These are phyloP conservation scores for Cercospora nicotianae DNA, from an alignment of 2,329 filamentous ascomycete species.

Conservation along the genomic window DNA sequence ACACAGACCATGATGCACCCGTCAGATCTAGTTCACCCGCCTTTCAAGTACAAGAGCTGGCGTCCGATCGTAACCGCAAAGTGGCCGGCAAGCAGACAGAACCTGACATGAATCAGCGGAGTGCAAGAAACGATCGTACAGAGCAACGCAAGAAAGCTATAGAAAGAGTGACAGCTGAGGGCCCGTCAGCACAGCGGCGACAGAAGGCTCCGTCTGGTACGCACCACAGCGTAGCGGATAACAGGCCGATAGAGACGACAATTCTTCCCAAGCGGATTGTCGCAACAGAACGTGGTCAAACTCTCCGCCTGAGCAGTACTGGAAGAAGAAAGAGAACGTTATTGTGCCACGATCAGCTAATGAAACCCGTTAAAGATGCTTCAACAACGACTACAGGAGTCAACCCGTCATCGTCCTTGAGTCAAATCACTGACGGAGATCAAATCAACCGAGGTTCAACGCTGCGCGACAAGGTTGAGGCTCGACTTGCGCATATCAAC, in stretches of 20 bases:
- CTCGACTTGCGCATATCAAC: conserved; percentile 35
- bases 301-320: conserved; percentile 43
- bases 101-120: background rate
- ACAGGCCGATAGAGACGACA: background rate
- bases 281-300: conserved; percentile 27
- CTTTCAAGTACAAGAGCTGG: conserved; percentile 29
- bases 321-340: conserved; percentile 44
- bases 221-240: background rate
- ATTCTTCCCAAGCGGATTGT: conserved; percentile 1
- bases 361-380: conserved; percentile 21
- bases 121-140: background rate
- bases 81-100: background rate
- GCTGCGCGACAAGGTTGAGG: conserved; percentile 31
- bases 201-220: background rate
- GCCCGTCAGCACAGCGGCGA: background rate
- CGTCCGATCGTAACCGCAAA: background rate
- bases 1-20: background rate
- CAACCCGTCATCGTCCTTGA: background rate
- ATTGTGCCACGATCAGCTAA: conserved; percentile 43
- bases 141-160: background rate
- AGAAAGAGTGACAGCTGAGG: background rate
- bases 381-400: background rate
- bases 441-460: conserved; percentile 13
- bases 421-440: background rate
- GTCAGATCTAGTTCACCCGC: conserved; percentile 39